Percentiles rank a stretch among this genome's conserved stretches.
Evolutionary conservation across 2,329 filamentous ascomycete species (phyloP).

Genomic region (Fusarium compactum): DNA sequence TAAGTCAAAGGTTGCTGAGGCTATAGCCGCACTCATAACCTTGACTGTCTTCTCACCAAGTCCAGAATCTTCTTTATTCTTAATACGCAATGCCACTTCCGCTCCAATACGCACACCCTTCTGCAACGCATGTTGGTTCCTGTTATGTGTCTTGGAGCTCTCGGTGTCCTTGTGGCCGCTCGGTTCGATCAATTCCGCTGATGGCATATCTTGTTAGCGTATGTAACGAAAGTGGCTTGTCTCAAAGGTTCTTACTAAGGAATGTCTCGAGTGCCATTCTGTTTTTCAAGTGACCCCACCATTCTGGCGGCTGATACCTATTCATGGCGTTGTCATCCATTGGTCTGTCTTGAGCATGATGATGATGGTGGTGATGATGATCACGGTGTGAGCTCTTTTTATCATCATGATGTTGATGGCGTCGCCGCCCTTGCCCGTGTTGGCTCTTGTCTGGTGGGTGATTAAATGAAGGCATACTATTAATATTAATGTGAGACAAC

Average conservation of each 20-base stretch:
- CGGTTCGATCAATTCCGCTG: not conserved
- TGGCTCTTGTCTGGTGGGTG: not conserved
- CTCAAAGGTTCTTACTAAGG: not conserved
- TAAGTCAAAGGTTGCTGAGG: not conserved
- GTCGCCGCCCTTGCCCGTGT: not conserved
- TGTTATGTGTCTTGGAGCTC: not conserved
- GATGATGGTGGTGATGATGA: not conserved
- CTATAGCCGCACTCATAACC: not conserved
- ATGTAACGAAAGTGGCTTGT: not conserved
- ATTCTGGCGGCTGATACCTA: not conserved
- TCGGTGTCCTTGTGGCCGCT: too few species aligned
- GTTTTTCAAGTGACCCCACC: not conserved
- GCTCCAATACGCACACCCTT: not conserved
- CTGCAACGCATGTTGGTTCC: not conserved
- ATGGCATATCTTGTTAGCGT: not conserved
- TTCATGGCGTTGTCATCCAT: not conserved
- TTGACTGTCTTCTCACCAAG: not conserved
- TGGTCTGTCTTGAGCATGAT: not conserved
- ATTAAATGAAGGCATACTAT: not conserved
- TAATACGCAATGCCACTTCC: not conserved
- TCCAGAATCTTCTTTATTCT: not conserved
- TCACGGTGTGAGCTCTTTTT: not conserved
- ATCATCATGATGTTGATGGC: not conserved
- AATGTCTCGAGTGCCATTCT: not conserved
- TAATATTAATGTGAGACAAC: not conserved